Conservation (phyloP, 148 eudicot species). For the Rhododendron kiyosumense region DNA sequence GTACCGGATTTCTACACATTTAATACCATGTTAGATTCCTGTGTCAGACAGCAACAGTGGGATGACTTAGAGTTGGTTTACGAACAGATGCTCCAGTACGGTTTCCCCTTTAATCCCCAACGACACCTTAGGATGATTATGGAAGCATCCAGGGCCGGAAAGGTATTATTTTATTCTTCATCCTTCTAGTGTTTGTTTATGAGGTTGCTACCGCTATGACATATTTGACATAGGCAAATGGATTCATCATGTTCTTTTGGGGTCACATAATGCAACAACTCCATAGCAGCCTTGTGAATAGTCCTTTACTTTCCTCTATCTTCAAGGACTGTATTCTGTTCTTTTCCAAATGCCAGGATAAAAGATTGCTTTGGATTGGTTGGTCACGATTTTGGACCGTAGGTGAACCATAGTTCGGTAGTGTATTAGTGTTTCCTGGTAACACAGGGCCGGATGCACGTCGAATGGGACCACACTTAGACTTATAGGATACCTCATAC, state of each 20-base stretch:
- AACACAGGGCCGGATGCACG: background rate
- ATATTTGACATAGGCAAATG: background rate
- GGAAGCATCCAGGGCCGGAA: constrained; percentile 63
- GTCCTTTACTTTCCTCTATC: background rate
- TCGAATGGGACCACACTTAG: background rate
- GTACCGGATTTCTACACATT: constrained; percentile 70
- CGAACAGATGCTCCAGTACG: constrained; percentile 55
- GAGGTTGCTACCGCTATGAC: background rate
- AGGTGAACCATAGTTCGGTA: background rate
- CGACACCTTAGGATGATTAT: constrained; percentile 73
- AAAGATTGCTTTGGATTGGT: background rate
- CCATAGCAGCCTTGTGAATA: background rate
- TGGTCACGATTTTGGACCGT: background rate
- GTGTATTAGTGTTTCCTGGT: background rate
- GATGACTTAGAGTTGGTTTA: constrained; percentile 65
- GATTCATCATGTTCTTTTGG: background rate
- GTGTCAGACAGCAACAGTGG: constrained; percentile 47
- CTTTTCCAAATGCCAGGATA: background rate
- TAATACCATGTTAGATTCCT: constrained; percentile 69
- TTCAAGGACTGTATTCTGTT: background rate
- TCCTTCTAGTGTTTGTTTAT: background rate
- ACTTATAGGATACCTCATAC: background rate
- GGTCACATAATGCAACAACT: background rate
- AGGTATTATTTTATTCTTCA: constrained; percentile 39
- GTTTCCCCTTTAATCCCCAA: constrained; percentile 64